Percentiles rank a stretch among this genome's conserved stretches.
phyloP scores from a whole-genome alignment of 164 flowering plant genomes.

The Litsea cubeba region DNA sequence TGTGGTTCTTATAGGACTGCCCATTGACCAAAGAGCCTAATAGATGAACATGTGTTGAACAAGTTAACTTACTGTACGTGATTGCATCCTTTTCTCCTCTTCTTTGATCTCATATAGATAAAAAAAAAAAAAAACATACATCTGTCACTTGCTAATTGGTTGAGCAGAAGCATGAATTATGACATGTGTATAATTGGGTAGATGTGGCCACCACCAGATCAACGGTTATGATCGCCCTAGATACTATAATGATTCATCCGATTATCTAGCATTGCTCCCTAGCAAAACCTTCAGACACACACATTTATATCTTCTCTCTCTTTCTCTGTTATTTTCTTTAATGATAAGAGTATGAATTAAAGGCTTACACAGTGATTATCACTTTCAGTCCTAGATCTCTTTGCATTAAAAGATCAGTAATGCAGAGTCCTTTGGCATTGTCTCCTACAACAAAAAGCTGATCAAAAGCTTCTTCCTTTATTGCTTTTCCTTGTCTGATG shows the following conservation, averaged over 20 bases:
- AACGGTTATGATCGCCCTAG: neutral
- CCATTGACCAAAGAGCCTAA: neutral
- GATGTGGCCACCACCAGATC: neutral
- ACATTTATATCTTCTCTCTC: neutral
- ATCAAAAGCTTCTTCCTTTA: conserved; percentile 16
- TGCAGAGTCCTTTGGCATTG: conserved; percentile 13
- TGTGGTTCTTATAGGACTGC: no score
- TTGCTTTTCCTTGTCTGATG: conserved; percentile 4
- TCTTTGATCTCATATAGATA: no score
- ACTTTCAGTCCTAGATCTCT: neutral
- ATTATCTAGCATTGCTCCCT: neutral
- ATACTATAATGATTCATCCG: neutral
- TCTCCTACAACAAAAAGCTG: conserved; percentile 10
- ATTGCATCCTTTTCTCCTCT: neutral
- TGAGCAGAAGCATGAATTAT: neutral
- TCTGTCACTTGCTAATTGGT: neutral
- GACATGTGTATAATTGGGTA: no score
- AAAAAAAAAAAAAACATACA: no score
- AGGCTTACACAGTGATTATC: neutral
- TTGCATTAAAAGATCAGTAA: conserved; percentile 5
- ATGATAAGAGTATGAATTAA: conserved; percentile 4
- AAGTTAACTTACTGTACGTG: no score
- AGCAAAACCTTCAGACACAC: neutral
- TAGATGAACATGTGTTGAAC: neutral
- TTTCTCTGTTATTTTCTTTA: neutral